Percentiles rank a stretch among this genome's conserved stretches.
phyloP scores from a whole-genome alignment of 2,329 filamentous ascomycete species.

The Xylariaceae sp. region DNA sequence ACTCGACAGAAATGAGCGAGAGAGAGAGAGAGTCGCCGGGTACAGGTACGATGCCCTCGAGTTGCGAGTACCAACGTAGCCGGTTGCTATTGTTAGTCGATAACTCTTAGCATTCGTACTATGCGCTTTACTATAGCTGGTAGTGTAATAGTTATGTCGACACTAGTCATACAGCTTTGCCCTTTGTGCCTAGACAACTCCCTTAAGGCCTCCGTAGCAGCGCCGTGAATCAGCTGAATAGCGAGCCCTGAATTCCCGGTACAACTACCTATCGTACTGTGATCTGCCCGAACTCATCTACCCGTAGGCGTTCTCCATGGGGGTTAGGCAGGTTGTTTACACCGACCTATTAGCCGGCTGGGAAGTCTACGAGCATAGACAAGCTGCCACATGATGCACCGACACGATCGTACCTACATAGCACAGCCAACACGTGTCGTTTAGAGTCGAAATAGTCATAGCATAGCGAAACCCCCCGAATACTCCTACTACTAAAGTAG shows the following conservation, averaged over 20 bases:
- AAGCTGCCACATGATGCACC: not conserved
- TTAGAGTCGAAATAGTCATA: not conserved
- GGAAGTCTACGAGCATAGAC: no score
- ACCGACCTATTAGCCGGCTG: no score
- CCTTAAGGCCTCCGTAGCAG: not conserved
- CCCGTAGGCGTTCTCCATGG: no score
- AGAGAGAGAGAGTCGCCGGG: no score
- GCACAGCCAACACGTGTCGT: not conserved
- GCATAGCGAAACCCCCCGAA: not conserved
- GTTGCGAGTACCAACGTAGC: not conserved
- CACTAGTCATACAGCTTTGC: not conserved
- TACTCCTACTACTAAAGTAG: not conserved
- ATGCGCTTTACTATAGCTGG: not conserved
- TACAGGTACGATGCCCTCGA: no score
- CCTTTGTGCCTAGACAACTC: not conserved
- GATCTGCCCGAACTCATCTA: no score
- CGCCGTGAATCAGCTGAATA: not conserved
- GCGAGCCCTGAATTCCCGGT: not conserved
- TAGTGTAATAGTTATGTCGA: not conserved
- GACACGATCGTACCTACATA: not conserved
- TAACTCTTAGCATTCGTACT: not conserved
- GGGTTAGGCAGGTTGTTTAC: no score
- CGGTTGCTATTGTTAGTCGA: not conserved
- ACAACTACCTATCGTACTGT: not conserved
- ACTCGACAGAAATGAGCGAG: no score